Evolutionary conservation across 108 stramenopile genomes (phyloP).

Genomic region (Pseudonitzschia multiseries): DNA sequence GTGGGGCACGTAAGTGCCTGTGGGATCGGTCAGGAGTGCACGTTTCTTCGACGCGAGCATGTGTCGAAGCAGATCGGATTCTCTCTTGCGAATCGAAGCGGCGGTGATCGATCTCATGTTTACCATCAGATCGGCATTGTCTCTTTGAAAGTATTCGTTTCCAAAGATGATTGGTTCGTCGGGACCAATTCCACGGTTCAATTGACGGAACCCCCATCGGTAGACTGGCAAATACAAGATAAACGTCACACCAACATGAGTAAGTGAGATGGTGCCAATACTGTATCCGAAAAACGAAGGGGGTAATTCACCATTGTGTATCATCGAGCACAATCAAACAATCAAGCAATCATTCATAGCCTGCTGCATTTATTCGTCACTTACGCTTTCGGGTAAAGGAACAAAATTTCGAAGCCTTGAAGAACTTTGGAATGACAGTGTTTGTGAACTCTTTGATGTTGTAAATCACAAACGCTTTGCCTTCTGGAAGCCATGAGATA

Average conservation of each 20-base stretch:
- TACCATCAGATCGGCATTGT: slow-evolving; percentile 57
- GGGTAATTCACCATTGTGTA: no score
- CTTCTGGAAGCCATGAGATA: slow-evolving; percentile 66
- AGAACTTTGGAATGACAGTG: slow-evolving; percentile 74
- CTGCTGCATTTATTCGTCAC: no score
- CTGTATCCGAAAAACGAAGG: not conserved
- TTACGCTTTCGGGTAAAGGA: slow-evolving; percentile 74
- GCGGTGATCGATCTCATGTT: slow-evolving; percentile 62
- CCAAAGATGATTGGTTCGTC: slow-evolving; percentile 73
- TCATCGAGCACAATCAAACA: no score
- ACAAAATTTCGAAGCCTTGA: slow-evolving; percentile 83
- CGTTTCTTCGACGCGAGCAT: slow-evolving; percentile 30
- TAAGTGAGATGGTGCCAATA: not conserved
- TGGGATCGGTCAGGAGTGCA: slow-evolving; percentile 17
- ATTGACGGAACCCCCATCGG: slow-evolving; percentile 73
- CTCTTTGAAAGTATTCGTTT: slow-evolving; percentile 63
- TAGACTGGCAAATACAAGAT: slow-evolving; percentile 37
- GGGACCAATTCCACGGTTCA: slow-evolving; percentile 66
- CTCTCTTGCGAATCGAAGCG: slow-evolving; percentile 50
- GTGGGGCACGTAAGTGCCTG: not conserved
- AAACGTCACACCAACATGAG: not conserved
- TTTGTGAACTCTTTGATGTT: slow-evolving; percentile 71
- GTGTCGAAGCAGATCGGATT: slow-evolving; percentile 26
- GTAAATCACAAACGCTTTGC: slow-evolving; percentile 72
- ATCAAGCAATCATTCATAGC: no score